A percentile compares a stretch with the other conserved stretches of the same genome.
Evolutionary conservation across 768 basidiomycete genomes (phyloP).

Genomic region (Podaxis rugospora): DNA sequence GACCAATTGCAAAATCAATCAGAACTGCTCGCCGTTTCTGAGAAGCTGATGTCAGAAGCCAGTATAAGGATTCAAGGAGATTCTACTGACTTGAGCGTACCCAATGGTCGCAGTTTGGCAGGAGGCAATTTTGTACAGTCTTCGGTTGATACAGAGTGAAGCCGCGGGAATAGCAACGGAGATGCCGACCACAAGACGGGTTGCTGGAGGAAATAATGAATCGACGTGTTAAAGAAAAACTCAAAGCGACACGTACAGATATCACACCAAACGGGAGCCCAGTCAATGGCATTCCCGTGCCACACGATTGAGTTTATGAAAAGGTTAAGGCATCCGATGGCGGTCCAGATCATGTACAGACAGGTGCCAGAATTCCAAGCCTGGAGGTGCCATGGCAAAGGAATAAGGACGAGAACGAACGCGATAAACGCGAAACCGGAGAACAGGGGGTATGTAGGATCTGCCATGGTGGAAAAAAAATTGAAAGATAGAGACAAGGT

Average conservation of each 20-base stretch:
- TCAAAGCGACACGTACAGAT: conserved; percentile 26
- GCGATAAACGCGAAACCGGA: conserved; percentile 32
- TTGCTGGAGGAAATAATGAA: background rate
- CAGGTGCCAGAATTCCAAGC: conserved; percentile 39
- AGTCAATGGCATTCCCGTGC: conserved; percentile 39
- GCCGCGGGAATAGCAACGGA: conserved; percentile 30
- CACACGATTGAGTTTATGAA: conserved; percentile 60
- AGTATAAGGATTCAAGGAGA: no score
- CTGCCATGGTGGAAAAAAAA: no score
- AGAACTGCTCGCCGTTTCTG: background rate
- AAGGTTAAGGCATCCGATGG: conserved; percentile 37
- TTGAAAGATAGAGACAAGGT: no score
- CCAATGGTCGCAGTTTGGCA: conserved; percentile 22
- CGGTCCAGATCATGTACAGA: conserved; percentile 22
- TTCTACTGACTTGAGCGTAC: no score
- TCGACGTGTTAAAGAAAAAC: conserved; percentile 9
- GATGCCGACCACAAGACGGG: conserved; percentile 27
- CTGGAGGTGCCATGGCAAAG: conserved; percentile 45
- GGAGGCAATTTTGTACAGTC: conserved; percentile 34
- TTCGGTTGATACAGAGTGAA: conserved; percentile 34
- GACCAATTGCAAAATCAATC: background rate
- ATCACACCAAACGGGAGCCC: conserved; percentile 47
- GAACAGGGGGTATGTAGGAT: conserved; percentile 24
- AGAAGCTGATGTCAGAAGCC: background rate
- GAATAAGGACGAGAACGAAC: conserved; percentile 38